Evolutionary conservation across 306 rosid genomes (phyloP), one percentile per base, ranked within the genome.

Genomic region (Fragaria iinumae): DNA sequence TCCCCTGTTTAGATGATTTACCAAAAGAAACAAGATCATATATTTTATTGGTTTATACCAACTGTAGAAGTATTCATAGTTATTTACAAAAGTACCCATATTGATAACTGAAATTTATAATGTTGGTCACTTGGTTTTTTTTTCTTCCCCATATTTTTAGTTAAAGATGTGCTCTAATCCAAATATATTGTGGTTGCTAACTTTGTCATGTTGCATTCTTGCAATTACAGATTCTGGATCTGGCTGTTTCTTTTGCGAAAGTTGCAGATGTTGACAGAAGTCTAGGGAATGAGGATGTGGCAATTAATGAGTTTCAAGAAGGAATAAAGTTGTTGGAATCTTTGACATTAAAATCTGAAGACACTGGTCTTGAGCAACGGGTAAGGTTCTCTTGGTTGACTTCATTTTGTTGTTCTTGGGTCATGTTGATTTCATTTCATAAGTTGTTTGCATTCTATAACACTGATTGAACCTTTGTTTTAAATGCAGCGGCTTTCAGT

Each of bases 251-350:
- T 62, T 97, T 94, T 16, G 96, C 98, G 62, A 92, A 94, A 88
- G 96, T 92, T 32, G 96, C 98, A 1, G 97, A 94, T 78, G 97
- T 86, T 71, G 98, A 94, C 88, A 86, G 93, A 87, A 88, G 82
- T 83, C 59, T 94, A 34, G 96, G 92, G 67, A 86, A 92, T n/a
- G 96, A 92, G 83, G 93, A 84, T 68, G 67, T 83, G 34, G 98
- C 97, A 4, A 82, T 80, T 25, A 81, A 84, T 76, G 94, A 91
- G 64, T 94, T 94, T 75, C 86, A 87, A 80, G 98, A 91, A 88
- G 98, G 95, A 82, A 89, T 94, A 77, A 84, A 88, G 71, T 53
- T 94, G 76, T 82, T 91, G 84, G 97, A 90, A 73, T 73, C 91
- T 48, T 80, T 92, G 74, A 71, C 86, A 17, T 82, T 90, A 86